A percentile compares a stretch with the other conserved stretches of the same genome.
phyloP scores from a whole-genome alignment of 2,329 filamentous ascomycete species.

The Amauroascus verrucosus region DNA sequence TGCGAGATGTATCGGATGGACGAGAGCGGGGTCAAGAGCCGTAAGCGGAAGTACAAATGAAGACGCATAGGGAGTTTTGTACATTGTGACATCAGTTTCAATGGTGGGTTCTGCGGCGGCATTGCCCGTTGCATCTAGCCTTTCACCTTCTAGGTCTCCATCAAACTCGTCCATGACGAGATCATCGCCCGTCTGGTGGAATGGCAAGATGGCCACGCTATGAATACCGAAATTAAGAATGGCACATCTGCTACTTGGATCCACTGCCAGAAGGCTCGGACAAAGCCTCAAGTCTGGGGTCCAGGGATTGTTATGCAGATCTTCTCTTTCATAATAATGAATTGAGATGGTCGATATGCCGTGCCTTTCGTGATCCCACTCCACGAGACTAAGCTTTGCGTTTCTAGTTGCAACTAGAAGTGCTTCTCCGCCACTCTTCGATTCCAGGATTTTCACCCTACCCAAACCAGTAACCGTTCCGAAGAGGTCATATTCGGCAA shows the following conservation, averaged over 20 bases:
- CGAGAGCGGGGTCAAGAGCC: slow-evolving; percentile 73
- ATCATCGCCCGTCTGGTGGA: slow-evolving; percentile 75
- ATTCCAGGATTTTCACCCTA: slow-evolving; percentile 60
- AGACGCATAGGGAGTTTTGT: slow-evolving; percentile 64
- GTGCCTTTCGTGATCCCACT: slow-evolving; percentile 79
- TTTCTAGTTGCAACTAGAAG: slow-evolving; percentile 77
- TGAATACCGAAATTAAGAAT: slow-evolving; percentile 83
- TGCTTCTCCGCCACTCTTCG: slow-evolving; percentile 71
- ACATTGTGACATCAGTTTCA: slow-evolving; percentile 10
- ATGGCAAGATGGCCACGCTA: slow-evolving; percentile 87
- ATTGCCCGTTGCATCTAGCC: slow-evolving; percentile 39
- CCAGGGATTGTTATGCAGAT: slow-evolving; percentile 74
- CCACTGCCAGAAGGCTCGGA: slow-evolving; percentile 72
- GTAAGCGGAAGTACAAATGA: slow-evolving; percentile 91
- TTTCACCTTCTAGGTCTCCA: slow-evolving; percentile 63
- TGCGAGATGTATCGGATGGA: slow-evolving; percentile 80
- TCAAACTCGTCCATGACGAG: slow-evolving; percentile 88
- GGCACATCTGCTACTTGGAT: slow-evolving; percentile 86
- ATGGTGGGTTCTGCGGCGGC: slow-evolving; percentile 21
- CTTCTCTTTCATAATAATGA: slow-evolving; percentile 96
- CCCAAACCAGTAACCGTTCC: slow-evolving; percentile 77
- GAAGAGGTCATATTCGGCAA: slow-evolving; percentile 72
- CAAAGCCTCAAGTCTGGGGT: slow-evolving; percentile 63
- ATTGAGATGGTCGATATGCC: slow-evolving; percentile 82
- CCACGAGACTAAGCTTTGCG: slow-evolving; percentile 82